phyloP scores from a whole-genome alignment of 331 rosid genomes.

The Stylosanthes scabra region DNA sequence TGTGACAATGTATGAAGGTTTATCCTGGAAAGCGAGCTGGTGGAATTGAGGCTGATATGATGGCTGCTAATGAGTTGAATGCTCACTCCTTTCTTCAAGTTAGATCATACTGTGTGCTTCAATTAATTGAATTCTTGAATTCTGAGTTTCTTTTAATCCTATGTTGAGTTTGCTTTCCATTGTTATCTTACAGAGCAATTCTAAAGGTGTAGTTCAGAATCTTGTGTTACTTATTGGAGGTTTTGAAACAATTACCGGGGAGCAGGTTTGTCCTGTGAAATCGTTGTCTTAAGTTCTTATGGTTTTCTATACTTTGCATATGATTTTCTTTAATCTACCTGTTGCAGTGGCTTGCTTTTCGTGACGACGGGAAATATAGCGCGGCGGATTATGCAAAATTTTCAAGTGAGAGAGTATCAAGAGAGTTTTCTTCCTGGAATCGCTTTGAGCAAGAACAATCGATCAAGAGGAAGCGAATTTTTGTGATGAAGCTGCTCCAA shows the following conservation, averaged over 20 bases:
- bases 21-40: slow-evolving; percentile 90
- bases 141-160: neutral
- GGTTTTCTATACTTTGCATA: slow-evolving; percentile 1
- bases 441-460: slow-evolving; percentile 62
- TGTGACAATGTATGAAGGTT: slow-evolving; percentile 57
- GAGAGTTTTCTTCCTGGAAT: slow-evolving; percentile 68
- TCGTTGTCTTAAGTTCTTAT: slow-evolving; percentile 6
- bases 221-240: slow-evolving; percentile 80
- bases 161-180: neutral
- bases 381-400: slow-evolving; percentile 89
- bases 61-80: slow-evolving; percentile 97
- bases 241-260: slow-evolving; percentile 91
- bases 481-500: slow-evolving; percentile 68
- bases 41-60: slow-evolving; percentile 88
- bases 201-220: slow-evolving; percentile 65
- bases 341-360: slow-evolving; percentile 97
- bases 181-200: slow-evolving; percentile 56
- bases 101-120: slow-evolving; percentile 34
- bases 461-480: slow-evolving; percentile 66
- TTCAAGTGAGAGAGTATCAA: slow-evolving; percentile 71
- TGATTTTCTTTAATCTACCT: slow-evolving; percentile 35
- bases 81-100: slow-evolving; percentile 88
- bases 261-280: slow-evolving; percentile 71
- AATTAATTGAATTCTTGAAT: neutral
- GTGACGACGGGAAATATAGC: slow-evolving; percentile 83